A percentile compares a stretch with the other conserved stretches of the same genome.
These are phyloP conservation scores for Pyrenophora seminiperda DNA, from an alignment of 2,329 filamentous ascomycete genomes.

Conservation along the genomic window DNA sequence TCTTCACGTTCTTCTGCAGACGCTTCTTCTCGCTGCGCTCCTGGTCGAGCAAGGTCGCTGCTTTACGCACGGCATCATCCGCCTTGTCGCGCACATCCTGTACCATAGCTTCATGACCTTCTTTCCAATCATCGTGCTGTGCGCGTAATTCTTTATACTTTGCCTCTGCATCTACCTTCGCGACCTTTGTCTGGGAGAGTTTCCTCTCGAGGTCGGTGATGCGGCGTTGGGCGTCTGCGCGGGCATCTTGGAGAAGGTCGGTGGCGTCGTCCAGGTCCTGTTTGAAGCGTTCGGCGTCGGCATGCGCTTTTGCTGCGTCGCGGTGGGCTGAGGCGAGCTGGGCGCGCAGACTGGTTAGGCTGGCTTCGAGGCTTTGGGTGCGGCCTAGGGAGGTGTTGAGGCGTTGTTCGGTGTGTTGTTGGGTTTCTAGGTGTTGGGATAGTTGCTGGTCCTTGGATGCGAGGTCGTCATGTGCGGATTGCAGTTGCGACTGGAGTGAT, in stretches of 20 bases:
- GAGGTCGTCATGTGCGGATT: slow-evolving; percentile 24
- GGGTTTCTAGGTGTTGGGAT: slow-evolving; percentile 28
- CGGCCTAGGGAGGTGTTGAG: slow-evolving; percentile 36
- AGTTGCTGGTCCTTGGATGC: slow-evolving; percentile 35
- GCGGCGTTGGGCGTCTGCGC: slow-evolving; percentile 34
- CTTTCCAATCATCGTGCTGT: slow-evolving; percentile 34
- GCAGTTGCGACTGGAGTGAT: slow-evolving; percentile 27
- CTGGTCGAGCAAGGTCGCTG: slow-evolving; percentile 38
- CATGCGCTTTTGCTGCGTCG: slow-evolving; percentile 29
- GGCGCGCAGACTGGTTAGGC: slow-evolving; percentile 36
- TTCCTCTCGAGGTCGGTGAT: slow-evolving; percentile 38
- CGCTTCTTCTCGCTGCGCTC: slow-evolving; percentile 42
- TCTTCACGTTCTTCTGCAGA: slow-evolving; percentile 35
- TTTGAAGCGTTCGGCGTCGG: slow-evolving; percentile 35
- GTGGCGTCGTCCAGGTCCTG: slow-evolving; percentile 32
- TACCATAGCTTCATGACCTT: slow-evolving; percentile 34
- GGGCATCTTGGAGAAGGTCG: slow-evolving; percentile 34
- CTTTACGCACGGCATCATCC: slow-evolving; percentile 44
- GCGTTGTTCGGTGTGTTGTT: slow-evolving; percentile 32
- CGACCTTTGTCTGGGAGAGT: slow-evolving; percentile 36
- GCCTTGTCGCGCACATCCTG: slow-evolving; percentile 42
- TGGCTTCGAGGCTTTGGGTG: slow-evolving; percentile 37
- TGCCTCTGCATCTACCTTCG: slow-evolving; percentile 31
- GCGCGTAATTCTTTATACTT: slow-evolving; percentile 34
- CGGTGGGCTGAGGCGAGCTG: slow-evolving; percentile 42